phyloP scores from a whole-genome alignment of 1,284 basidiomycete genomes.

The Acaromyces ingoldii region DNA sequence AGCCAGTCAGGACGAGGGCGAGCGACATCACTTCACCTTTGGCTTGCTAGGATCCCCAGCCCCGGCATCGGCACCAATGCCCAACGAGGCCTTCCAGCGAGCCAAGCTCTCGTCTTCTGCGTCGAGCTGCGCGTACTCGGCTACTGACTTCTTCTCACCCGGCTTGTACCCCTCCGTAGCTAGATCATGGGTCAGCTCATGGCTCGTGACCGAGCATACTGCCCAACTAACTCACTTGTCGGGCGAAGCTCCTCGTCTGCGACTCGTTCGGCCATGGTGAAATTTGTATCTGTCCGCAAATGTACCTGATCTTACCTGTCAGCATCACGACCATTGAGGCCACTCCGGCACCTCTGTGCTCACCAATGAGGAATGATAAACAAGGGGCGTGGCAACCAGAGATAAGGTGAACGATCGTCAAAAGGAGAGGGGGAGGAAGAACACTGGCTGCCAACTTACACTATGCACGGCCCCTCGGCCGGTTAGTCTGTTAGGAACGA shows the following conservation, averaged over 20 bases:
- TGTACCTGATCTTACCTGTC: no score
- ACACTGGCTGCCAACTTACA: no score
- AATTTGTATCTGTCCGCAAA: no score
- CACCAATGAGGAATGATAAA: no score
- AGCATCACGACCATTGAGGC: no score
- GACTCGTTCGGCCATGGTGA: slow-evolving; percentile 6
- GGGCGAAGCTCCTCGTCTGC: slow-evolving; percentile 18
- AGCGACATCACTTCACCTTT: slow-evolving; percentile 19
- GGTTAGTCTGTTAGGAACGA: no score
- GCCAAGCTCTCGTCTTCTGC: slow-evolving; percentile 72
- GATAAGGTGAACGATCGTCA: no score
- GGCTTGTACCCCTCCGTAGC: slow-evolving; percentile 51
- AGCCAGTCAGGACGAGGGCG: neutral
- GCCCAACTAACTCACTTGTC: slow-evolving; percentile 6
- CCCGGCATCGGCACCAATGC: slow-evolving; percentile 60
- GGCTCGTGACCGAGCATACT: neutral
- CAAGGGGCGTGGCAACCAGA: no score
- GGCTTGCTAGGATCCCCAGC: slow-evolving; percentile 48
- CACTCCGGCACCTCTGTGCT: no score
- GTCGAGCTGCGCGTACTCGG: slow-evolving; percentile 63
- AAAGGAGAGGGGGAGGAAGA: no score
- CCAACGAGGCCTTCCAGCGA: slow-evolving; percentile 85
- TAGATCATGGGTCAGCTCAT: slow-evolving; percentile 3
- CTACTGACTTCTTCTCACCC: slow-evolving; percentile 55
- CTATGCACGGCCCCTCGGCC: no score